Evolutionary conservation across 192 early-diverging fungal species (phyloP), one percentile per base, ranked within the genome.

Genomic region (Cetraspora pellucida): DNA sequence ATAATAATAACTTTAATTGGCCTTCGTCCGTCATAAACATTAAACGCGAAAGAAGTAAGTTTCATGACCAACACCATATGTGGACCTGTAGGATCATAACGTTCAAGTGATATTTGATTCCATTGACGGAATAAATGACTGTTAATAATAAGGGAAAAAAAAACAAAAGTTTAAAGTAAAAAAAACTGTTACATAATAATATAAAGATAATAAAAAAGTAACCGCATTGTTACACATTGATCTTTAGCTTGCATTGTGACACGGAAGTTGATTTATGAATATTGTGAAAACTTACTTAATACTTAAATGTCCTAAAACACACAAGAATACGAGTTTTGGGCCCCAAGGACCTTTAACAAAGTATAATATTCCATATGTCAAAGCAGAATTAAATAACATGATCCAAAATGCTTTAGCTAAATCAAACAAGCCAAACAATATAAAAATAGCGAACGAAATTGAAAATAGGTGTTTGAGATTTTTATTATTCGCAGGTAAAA

Each of bases 41-140:
- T 90, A 83, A 92, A 98, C 0, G 94, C 95, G 84, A 93, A 94
- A 11, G 91, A 90, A 21, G 95, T 93, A 52, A 95, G 79, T 77
- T 97, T 97, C 73, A 97, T 96, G n/a, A 95, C 91, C 63, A 96
- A 82, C 27, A 97, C 88, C 97, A 99, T 99, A 82, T 96, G 92
- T 2, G 95, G 94, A 14, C 94, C 93, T 11, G 97, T 94, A 70
- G 92, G 86, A 84, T 99, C 96, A 78, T 95, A 87, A 23, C 81
- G 80, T 17, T 86, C 87, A 68, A 86, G 81, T 14, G 81, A 79
- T 13, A 80, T 77, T 64, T 84, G 78, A 45, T 82, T 75, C 25
- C 79, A 47, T 57, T 88, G 87, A 45, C 88, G 83, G 45, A 75
- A 75, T 16, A 89, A 67, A 77, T 90, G 87, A 70, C 87, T 88